Evolutionary conservation across 257 asterid species (phyloP), one percentile per base, ranked within the genome.

Genomic region (Buddleja alternifolia): DNA sequence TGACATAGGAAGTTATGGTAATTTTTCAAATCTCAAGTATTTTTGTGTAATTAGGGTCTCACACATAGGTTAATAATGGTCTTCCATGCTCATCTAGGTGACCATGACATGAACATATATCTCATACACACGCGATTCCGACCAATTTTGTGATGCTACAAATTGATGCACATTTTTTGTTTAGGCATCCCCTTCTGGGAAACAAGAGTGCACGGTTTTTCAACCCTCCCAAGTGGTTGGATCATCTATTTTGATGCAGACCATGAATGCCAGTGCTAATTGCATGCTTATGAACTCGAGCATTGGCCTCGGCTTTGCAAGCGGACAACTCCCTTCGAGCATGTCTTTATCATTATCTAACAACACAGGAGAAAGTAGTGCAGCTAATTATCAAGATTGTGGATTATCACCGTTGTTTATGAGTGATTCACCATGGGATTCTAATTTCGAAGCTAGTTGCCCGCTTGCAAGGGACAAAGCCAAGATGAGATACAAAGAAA

Each of bases 401-500:
- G 93, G 89, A 10, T 47, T 87, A 12, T 78, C 96, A 0, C 89
- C 95, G 0, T 63, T 73, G 16, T 78, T 88, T 59, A 82, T 90
- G 3, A 40, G 83, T 8, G 93, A 83, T 14, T 77, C 93, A 3
- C 83, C 79, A 2, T 88, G 95, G 93, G 90, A 91, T 15, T 72
- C 89, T 0, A 82, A 69, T 54, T 65, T 82, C 14, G 88, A 86
- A 63, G 44, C 73, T 17, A 75, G 78, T 47, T 67, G 83, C 68
- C 95, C 93, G 29, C 87, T 71, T 48, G 90, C 92, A 11, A 82
- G 98, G 71, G 90, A 84, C 42, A 82, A 85, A 66, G 98, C 98
- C 23, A 88, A 80, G 88, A 88, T 88, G 86, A 85, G 98, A 77
- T 93, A 88, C 80, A 77, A 82, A 10, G 98, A 86, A 57, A 93